A percentile compares a stretch with the other conserved stretches of the same genome.
phyloP scores from a whole-genome alignment of 208 protist genomes.

The Herpetomonas tarakana region DNA sequence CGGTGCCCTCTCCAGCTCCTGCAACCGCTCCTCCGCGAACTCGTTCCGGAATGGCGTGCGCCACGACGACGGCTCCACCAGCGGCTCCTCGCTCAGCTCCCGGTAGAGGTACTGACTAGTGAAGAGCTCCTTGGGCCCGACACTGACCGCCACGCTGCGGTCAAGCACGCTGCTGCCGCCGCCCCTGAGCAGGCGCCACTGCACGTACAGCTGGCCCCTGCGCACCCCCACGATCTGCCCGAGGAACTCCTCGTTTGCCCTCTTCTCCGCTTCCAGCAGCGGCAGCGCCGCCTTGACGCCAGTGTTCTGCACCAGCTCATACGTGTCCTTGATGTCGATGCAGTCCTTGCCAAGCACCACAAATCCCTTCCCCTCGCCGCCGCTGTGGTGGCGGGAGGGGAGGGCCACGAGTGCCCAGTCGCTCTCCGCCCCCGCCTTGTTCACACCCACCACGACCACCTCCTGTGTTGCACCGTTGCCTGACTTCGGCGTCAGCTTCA shows the following conservation, averaged over 20 bases:
- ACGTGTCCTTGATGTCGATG: constrained; percentile 47
- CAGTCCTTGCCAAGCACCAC: constrained; percentile 67
- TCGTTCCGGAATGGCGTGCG: constrained; percentile 90
- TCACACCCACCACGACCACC: constrained; percentile 71
- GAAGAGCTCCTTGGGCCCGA: constrained; percentile 45
- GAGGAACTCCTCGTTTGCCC: constrained; percentile 57
- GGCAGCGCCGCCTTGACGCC: constrained; percentile 29
- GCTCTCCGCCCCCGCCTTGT: constrained; percentile 43
- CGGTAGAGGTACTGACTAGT: constrained; percentile 32
- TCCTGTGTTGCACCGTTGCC: constrained; percentile 20
- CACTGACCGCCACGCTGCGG: constrained; percentile 66
- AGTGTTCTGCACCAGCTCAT: constrained; percentile 23
- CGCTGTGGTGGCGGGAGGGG: constrained; percentile 29
- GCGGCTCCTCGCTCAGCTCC: constrained; percentile 28
- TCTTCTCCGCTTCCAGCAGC: constrained; percentile 45
- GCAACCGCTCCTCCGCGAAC: constrained; percentile 74
- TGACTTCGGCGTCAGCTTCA: constrained; percentile 24
- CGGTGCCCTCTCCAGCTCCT: constrained; percentile 65
- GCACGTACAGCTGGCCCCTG: constrained; percentile 66
- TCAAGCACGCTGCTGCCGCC: constrained; percentile 47
- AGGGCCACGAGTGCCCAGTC: constrained; percentile 62
- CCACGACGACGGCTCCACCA: constrained; percentile 85
- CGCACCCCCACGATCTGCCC: constrained; percentile 84
- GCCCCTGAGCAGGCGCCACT: constrained; percentile 69
- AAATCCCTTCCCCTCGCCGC: constrained; percentile 37